phyloP scores from a whole-genome alignment of 768 basidiomycete species.

The Hericium erinaceus region DNA sequence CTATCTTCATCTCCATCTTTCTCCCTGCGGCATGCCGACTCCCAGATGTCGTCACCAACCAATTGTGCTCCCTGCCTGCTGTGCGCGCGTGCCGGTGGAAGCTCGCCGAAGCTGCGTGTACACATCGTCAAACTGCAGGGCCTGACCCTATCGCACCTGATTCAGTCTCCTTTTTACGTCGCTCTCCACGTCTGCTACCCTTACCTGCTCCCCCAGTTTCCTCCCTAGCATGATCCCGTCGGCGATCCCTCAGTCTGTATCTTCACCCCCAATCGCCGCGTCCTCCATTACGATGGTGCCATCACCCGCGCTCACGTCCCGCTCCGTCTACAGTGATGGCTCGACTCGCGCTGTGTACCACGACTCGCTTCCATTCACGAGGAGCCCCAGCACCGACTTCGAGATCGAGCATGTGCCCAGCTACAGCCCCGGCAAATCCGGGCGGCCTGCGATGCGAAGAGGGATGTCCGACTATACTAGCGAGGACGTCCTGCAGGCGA shows the following conservation, averaged over 20 bases:
- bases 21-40: neutral
- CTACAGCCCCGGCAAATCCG: slow-evolving; percentile 10
- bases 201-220: slow-evolving; percentile 4
- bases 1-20: neutral
- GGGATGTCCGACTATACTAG: slow-evolving; percentile 37
- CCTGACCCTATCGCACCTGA: neutral
- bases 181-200: neutral
- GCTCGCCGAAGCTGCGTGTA: neutral
- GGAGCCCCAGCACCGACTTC: slow-evolving; percentile 44
- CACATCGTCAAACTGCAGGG: neutral
- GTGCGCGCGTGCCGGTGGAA: neutral
- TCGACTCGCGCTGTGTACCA: slow-evolving; percentile 15
- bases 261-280: neutral
- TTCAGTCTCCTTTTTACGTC: neutral
- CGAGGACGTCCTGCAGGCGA: slow-evolving; percentile 44
- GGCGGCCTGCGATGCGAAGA: slow-evolving; percentile 15
- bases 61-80: neutral
- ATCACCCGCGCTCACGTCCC: slow-evolving; percentile 9
- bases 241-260: slow-evolving; percentile 1
- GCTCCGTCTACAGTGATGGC: slow-evolving; percentile 5
- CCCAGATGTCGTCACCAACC: neutral
- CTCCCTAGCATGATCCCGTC: slow-evolving; percentile 12
- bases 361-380: slow-evolving; percentile 17
- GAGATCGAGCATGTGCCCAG: slow-evolving; percentile 44
- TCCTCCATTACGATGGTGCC: slow-evolving; percentile 3